Evolutionary conservation across 2,329 filamentous ascomycete species (phyloP).

Genomic region (Aspergillus udagawae): DNA sequence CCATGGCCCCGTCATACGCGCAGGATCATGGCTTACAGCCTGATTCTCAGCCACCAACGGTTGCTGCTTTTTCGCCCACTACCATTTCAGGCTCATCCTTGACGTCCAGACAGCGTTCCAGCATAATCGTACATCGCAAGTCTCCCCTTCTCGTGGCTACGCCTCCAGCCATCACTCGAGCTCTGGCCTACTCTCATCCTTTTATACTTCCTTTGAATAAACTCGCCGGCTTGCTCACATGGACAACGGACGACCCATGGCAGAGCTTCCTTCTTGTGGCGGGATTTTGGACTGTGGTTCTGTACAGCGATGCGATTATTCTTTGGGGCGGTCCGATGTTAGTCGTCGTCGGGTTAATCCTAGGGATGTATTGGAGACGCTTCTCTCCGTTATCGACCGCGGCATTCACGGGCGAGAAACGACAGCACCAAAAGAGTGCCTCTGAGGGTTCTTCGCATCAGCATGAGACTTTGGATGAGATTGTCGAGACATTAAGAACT

Average conservation of each 20-base stretch:
- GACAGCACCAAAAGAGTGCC: constrained; percentile 46
- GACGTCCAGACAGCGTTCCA: constrained; percentile 73
- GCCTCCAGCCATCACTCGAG: constrained; percentile 88
- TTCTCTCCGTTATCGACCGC: constrained; percentile 89
- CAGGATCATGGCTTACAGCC: constrained; percentile 36
- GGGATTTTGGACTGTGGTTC: constrained; percentile 76
- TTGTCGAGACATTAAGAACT: constrained; percentile 85
- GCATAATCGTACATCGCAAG: constrained; percentile 94
- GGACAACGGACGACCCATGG: constrained; percentile 92
- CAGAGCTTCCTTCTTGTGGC: constrained; percentile 90
- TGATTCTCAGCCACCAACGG: constrained; percentile 61
- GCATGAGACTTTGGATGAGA: constrained; percentile 94
- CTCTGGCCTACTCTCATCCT: constrained; percentile 91
- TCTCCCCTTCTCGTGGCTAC: constrained; percentile 89
- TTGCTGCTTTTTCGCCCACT: constrained; percentile 84
- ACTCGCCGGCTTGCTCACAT: constrained; percentile 79
- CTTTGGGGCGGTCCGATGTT: constrained; percentile 79
- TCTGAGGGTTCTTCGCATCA: constrained; percentile 68
- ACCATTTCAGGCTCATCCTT: constrained; percentile 67
- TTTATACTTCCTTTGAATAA: constrained; percentile 88
- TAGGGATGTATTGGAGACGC: constrained; percentile 86
- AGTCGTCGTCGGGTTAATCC: constrained; percentile 72
- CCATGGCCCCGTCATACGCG: constrained; percentile 46
- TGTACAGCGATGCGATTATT: constrained; percentile 83
- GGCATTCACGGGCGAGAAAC: constrained; percentile 66